Base-by-base conservation (phyloP, 768 basidiomycete genomes). In the Sistotremastrum suecicum region DNA sequence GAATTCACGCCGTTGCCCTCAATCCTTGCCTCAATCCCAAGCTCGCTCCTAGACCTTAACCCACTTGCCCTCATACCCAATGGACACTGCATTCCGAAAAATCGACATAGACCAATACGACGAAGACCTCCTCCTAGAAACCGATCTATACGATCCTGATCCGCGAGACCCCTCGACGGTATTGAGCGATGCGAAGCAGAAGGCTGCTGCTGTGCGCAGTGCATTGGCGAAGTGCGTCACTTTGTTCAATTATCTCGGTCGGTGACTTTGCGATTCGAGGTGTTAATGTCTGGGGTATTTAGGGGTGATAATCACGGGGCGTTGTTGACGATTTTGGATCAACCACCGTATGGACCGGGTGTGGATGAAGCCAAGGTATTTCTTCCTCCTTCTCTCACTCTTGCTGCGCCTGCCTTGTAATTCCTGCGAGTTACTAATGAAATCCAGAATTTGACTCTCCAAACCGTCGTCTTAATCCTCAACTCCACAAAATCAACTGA, bases 61-160 rank as follows among this genome's bases (percentile, higher is more conserved):
- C 20, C 20, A 20, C 20, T 20, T 20, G 20, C 20, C 20, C 20
- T 20, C 20, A 20, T 20, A 20, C 20, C 20, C 45, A 8, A 64
- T 70, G 68, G 70, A 72, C 41, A 59, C 59, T 49, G 76, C 78
- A 44, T 95, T 90, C 64, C 73, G 92, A 55, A 92, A 91, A 65
- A 89, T 95, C 65, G 82, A 97, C 66, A 83, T 97, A 57, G 94
- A 98, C 66, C 72, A 68, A 37, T 88, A 79, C 66, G 94, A 98
- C 59, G 94, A 97, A 61, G 94, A 97, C 55, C 74, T 78, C 28
- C 64, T 97, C 5, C 74, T 80, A 39, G 85, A 91, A 48, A 75
- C 75, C 10, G 90, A 94, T 53, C 75, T 97, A 31, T 92, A 82
- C 60, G 83, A 86, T 32, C 73, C 83, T 2, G 91, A 97, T 58